phyloP scores from a whole-genome alignment of 345 rosid genomes.

The Arabidopsis suecica region DNA sequence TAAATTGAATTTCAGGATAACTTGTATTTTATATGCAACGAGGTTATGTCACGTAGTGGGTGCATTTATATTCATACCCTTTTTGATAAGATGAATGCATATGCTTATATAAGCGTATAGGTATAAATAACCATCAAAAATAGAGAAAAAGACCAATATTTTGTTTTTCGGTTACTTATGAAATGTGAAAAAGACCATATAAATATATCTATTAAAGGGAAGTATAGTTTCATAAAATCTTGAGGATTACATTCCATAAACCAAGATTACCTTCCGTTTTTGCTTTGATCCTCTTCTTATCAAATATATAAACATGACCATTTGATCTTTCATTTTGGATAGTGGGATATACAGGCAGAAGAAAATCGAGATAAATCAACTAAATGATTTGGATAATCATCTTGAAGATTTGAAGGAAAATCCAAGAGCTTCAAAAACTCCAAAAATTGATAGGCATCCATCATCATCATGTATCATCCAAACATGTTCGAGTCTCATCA shows the following conservation, averaged over 20 bases:
- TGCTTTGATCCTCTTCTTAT: constrained; percentile 29
- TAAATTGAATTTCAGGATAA: constrained; percentile 1
- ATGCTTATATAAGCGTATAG: constrained; percentile 29
- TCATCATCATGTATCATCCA: constrained; percentile 66
- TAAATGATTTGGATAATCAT: constrained; percentile 39
- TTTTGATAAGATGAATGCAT: constrained; percentile 40
- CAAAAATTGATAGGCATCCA: background rate
- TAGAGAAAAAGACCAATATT: constrained; percentile 34
- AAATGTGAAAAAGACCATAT: constrained; percentile 34
- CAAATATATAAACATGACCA: constrained; percentile 34
- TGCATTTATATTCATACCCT: constrained; percentile 35
- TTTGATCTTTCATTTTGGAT: constrained; percentile 44
- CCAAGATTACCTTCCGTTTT: constrained; percentile 42
- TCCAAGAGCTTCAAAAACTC: constrained; percentile 16
- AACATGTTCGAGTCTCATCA: constrained; percentile 73
- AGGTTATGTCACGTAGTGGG: constrained; percentile 42
- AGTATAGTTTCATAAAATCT: constrained; percentile 37
- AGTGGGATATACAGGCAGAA: constrained; percentile 38
- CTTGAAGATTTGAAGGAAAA: constrained; percentile 36
- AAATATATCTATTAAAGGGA: constrained; percentile 26
- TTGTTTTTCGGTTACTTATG: constrained; percentile 39
- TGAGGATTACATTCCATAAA: constrained; percentile 35
- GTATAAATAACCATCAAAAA: constrained; percentile 23
- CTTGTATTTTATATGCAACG: constrained; percentile 27
- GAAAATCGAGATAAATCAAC: constrained; percentile 35